Conservation (phyloP, 176 grass and related monocot species). For the Bonia amplexicaulis region DNA sequence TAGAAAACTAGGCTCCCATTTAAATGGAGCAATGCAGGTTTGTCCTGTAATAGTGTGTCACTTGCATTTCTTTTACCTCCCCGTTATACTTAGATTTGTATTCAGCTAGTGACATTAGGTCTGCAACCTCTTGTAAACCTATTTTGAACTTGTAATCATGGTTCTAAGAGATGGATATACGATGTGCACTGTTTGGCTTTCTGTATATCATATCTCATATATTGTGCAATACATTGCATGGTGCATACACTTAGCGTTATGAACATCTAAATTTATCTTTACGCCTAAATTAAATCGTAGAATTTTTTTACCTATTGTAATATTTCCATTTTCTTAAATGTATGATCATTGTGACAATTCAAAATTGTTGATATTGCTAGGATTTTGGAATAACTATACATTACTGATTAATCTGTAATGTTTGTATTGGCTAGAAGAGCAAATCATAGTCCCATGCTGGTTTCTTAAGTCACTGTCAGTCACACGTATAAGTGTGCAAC, state of each 20-base stretch:
- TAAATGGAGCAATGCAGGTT: not conserved
- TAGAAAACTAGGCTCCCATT: not conserved
- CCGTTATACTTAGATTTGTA: not conserved
- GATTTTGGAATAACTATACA: not conserved
- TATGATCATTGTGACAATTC: not conserved
- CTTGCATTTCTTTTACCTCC: not conserved
- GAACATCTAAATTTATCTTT: not conserved
- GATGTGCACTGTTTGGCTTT: not conserved
- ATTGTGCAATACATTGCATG: not conserved
- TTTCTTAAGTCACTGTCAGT: not conserved
- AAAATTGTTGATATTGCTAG: not conserved
- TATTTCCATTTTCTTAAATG: not conserved
- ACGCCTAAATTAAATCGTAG: not conserved
- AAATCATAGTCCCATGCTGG: not conserved
- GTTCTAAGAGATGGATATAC: not conserved
- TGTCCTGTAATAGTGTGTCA: not conserved
- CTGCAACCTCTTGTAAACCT: not conserved
- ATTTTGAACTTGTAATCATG: not conserved
- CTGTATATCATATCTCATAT: not conserved
- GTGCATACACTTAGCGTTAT: not conserved
- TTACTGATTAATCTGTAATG: not conserved
- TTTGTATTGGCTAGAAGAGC: not conserved
- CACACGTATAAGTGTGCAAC: not conserved
- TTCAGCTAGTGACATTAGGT: not conserved
- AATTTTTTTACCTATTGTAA: not conserved